These are phyloP conservation scores for Volvox reticuliferus DNA, from an alignment of 139 green algal genomes.

Conservation along the genomic window DNA sequence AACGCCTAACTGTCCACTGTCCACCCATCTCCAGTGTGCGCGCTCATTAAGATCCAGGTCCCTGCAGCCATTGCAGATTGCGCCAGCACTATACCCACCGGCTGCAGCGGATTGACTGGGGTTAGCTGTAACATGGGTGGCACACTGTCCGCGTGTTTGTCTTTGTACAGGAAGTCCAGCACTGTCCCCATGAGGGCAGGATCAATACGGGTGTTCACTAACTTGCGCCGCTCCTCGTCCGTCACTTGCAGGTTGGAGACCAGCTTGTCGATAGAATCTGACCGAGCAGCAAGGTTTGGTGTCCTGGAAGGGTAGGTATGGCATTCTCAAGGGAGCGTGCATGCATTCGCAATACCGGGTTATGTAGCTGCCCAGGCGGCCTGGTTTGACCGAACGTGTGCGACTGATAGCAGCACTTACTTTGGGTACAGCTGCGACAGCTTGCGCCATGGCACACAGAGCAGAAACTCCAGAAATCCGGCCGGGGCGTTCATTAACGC, in stretches of 20 bases:
- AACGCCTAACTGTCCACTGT: too few relatives aligned
- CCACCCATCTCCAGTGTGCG: too few relatives aligned
- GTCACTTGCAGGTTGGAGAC: slow-evolving; percentile 63
- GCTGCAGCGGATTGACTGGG: slow-evolving; percentile 32
- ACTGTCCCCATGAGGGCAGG: slow-evolving; percentile 63
- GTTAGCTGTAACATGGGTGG: slow-evolving; percentile 67
- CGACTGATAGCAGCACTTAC: not conserved
- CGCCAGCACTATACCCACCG: not conserved
- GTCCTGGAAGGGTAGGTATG: not conserved
- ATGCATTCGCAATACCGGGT: too few relatives aligned
- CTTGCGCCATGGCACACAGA: slow-evolving; percentile 81
- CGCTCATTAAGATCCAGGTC: too few relatives aligned
- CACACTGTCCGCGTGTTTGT: slow-evolving; percentile 64
- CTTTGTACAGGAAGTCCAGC: slow-evolving; percentile 78
- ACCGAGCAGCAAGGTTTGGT: slow-evolving; percentile 23
- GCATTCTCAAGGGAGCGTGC: too few relatives aligned
- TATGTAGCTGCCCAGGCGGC: too few relatives aligned
- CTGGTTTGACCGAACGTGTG: not conserved
- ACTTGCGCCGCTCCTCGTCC: slow-evolving; percentile 57
- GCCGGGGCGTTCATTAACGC: slow-evolving; percentile 77
- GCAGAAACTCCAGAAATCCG: slow-evolving; percentile 84
- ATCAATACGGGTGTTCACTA: slow-evolving; percentile 76
- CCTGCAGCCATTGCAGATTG: too few relatives aligned
- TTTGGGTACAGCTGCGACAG: slow-evolving; percentile 67
- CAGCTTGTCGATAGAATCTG: slow-evolving; percentile 61